Conservation (phyloP, 2,329 filamentous ascomycete species). For the Diaporthe nobilis region DNA sequence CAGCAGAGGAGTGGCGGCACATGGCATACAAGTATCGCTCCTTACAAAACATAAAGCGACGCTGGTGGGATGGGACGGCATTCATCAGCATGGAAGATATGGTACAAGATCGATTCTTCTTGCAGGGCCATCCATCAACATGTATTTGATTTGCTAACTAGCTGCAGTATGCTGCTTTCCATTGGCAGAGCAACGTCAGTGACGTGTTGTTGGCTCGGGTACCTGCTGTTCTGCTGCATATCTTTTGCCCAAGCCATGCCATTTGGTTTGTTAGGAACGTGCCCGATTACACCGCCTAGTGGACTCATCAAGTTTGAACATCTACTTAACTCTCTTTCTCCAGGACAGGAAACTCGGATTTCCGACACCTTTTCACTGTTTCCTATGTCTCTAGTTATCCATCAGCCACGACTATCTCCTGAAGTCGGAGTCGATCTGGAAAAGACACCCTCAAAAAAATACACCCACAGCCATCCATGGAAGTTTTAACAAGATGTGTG, state of each 20-base stretch:
- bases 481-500: neutral
- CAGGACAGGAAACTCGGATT: neutral
- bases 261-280: neutral
- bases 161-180: neutral
- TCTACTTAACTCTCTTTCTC: neutral
- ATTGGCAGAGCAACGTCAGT: neutral
- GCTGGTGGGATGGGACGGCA: neutral
- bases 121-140: neutral
- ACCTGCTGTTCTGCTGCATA: neutral
- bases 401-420: neutral
- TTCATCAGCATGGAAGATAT: neutral
- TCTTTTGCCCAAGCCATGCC: neutral
- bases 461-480: neutral
- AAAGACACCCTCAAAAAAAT: neutral
- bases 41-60: neutral
- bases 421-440: neutral
- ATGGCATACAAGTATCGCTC: neutral
- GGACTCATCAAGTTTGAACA: neutral
- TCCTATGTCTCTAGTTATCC: neutral
- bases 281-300: neutral
- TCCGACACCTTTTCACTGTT: neutral
- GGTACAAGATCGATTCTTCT: too few relatives aligned
- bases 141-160: too few relatives aligned
- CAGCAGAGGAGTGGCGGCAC: neutral
- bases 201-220: constrained; percentile 10